phyloP scores from a whole-genome alignment of 2,329 filamentous ascomycete genomes.

The Alternaria novae-zelandiae region DNA sequence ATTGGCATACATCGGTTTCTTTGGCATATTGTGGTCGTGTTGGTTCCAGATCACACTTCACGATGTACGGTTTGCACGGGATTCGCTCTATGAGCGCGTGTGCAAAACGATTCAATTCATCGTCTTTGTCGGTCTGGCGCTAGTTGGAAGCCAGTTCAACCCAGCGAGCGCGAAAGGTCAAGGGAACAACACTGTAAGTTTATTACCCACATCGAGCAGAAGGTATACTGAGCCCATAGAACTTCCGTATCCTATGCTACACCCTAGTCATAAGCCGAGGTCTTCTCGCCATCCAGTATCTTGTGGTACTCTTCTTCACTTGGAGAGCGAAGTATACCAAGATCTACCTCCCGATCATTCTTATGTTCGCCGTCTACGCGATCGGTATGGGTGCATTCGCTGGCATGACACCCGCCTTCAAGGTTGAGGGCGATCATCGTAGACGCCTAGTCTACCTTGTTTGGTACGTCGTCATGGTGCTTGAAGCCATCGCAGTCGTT shows the following conservation, averaged over 20 bases:
- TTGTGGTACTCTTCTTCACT: conserved; percentile 43
- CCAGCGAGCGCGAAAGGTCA: conserved; percentile 29
- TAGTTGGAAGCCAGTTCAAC: conserved; percentile 46
- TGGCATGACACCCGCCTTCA: conserved; percentile 45
- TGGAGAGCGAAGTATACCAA: conserved; percentile 38
- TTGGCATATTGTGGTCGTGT: conserved; percentile 46
- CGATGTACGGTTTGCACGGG: conserved; percentile 50
- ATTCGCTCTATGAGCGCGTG: conserved; percentile 46
- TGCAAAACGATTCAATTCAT: conserved; percentile 49
- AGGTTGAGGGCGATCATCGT: conserved; percentile 11
- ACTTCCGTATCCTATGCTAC: conserved; percentile 46
- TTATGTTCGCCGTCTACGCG: conserved; percentile 41
- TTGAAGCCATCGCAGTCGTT: conserved; percentile 62
- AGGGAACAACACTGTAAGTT: conserved; percentile 37
- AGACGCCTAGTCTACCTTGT: conserved; percentile 38
- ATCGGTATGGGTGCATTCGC: conserved; percentile 36
- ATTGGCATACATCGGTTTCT: conserved; percentile 48
- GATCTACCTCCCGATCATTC: conserved; percentile 40
- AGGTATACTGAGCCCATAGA: conserved; percentile 27
- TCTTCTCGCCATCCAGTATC: conserved; percentile 42
- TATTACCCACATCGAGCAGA: accelerated
- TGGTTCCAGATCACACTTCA: conserved; percentile 51
- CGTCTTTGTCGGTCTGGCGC: conserved; percentile 46
- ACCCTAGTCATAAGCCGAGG: conserved; percentile 43
- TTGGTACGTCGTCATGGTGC: conserved; percentile 53